Conservation (phyloP, 2,329 filamentous ascomycete genomes). For the Chaetoscypha palmicola region DNA sequence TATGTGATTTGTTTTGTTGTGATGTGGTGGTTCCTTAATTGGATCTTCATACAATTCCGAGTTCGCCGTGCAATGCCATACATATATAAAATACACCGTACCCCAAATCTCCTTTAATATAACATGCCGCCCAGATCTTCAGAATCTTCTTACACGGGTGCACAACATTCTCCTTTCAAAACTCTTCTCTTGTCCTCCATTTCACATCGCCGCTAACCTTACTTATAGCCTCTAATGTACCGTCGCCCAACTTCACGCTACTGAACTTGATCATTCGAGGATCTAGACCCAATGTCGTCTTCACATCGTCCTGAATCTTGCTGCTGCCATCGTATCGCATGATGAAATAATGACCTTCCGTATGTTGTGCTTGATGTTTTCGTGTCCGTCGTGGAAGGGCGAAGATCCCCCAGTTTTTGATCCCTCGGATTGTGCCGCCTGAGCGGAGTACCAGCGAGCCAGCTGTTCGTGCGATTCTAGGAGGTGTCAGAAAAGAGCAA, state of each 20-base stretch:
- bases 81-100: constrained; percentile 2
- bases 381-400: constrained; percentile 72
- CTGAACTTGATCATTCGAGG: constrained; percentile 83
- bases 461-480: constrained; percentile 78
- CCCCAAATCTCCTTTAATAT: not conserved
- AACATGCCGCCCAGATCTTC: too few relatives aligned
- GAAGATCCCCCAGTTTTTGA: constrained; percentile 94
- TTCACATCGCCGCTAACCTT: constrained; percentile 28
- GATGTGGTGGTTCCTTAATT: not conserved
- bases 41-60: constrained; percentile 1
- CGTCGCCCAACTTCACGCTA: constrained; percentile 76
- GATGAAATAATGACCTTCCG: constrained; percentile 90
- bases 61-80: constrained; percentile 12
- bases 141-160: not conserved
- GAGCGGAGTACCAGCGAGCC: constrained; percentile 75
- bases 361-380: constrained; percentile 77
- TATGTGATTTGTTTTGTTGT: not conserved
- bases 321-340: constrained; percentile 87
- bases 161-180: too few relatives aligned
- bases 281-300: constrained; percentile 72
- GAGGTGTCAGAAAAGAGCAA: constrained; percentile 7
- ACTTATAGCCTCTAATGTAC: constrained; percentile 43
- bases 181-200: constrained; percentile 24
- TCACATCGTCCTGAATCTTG: constrained; percentile 65
- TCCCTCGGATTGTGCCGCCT: constrained; percentile 83